phyloP scores from a whole-genome alignment of 768 basidiomycete species.

The Mycena vulgaris region DNA sequence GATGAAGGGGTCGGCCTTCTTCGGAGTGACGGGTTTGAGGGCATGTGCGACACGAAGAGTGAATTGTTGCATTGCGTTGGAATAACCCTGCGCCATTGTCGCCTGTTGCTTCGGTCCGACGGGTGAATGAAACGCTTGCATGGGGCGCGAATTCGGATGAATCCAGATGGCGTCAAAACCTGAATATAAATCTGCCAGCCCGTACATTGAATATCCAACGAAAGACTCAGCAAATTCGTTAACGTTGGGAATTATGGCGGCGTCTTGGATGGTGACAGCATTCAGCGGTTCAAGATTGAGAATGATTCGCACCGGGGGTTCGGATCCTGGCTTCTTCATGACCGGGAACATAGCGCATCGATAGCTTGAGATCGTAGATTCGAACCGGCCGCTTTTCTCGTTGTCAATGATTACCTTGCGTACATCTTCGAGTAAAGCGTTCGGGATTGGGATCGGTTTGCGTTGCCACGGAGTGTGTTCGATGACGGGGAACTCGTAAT shows the following conservation, averaged over 20 bases:
- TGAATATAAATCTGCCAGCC: no score
- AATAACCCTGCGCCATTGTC: constrained; percentile 25
- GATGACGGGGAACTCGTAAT: constrained; percentile 42
- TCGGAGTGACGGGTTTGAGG: no score
- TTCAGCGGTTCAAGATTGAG: constrained; percentile 53
- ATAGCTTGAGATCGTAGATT: constrained; percentile 43
- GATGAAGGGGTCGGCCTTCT: no score
- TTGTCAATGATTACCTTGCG: constrained; percentile 40
- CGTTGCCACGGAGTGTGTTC: constrained; percentile 45
- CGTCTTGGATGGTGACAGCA: constrained; percentile 46
- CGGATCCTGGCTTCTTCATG: constrained; percentile 44
- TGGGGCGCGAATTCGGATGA: constrained; percentile 35
- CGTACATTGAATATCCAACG: no score
- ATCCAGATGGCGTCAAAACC: no score
- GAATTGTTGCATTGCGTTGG: no score
- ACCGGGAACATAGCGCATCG: constrained; percentile 44
- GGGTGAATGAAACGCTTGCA: constrained; percentile 28
- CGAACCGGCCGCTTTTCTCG: constrained; percentile 40
- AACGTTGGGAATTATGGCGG: constrained; percentile 42
- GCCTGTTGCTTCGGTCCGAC: constrained; percentile 28
- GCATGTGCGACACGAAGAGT: no score
- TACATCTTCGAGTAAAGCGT: constrained; percentile 40
- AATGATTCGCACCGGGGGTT: constrained; percentile 45
- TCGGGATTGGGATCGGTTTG: constrained; percentile 39
- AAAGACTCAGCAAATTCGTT: no score